Evolutionary conservation across 495 filamentous ascomycete genomes (phyloP), one percentile per base, ranked within the genome.

Genomic region (Daldinia decipiens): DNA sequence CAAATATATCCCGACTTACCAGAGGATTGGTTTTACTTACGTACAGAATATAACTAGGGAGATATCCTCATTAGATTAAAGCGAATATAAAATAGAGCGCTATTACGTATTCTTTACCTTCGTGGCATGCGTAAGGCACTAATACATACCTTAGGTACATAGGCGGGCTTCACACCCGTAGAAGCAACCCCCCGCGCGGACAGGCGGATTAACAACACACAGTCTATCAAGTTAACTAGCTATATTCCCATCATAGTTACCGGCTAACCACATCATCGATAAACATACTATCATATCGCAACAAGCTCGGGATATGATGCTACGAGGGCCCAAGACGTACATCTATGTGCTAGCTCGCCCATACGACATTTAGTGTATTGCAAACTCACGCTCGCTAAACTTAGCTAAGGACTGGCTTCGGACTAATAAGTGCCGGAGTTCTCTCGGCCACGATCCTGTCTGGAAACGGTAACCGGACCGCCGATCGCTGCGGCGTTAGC

Each of bases 401-500:
- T 34, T 1, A 24, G 1, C 9, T 6, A 12, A 45, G 19, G n/a
- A 3, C 45, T 27, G 27, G 45, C 26, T 26, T 43, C 54, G 67
- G 54, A 29, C 51, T 47, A 58, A 65, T 65, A 50, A 43, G 55
- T 40, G 21, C 57, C 61, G 56, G 61, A 38, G 50, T 19, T 12
- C 68, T 40, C 51, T 57, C 50, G 61, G 56, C 31, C 55, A 43
- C 32, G 24, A 43, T 11, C n/a, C 19, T 19, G 29, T 29, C 38
- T 62, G 56, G 61, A 65, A 36, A 57, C 12, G 17, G 45, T 3
- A 73, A 19, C 50, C 70, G 52, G 56, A 5, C 1, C 27, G 70
- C 61, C 51, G 70, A 73, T 73, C 70, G 15, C 65, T 65, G 56
- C 31, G 69, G 55, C 60, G 40, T 34, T 40, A 59, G 34, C 31